A percentile compares a stretch with the other conserved stretches of the same genome.
Conservation (phyloP, 192 early-diverging fungal species). For the Coemansia sp. region DNA sequence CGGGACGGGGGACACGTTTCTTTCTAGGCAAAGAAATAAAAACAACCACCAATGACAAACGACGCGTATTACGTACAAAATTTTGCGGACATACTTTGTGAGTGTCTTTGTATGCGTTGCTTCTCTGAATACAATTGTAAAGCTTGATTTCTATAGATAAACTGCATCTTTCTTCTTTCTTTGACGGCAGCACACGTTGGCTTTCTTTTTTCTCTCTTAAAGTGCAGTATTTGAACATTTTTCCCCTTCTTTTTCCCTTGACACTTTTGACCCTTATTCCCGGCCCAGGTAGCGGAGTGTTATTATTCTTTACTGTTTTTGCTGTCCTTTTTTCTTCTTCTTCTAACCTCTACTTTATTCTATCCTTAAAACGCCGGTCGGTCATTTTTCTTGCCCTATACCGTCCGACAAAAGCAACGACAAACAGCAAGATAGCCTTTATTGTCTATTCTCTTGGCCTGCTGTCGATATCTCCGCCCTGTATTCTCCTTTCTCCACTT, state of each 20-base stretch:
- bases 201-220: background rate
- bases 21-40: no score
- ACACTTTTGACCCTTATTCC: background rate
- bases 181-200: slow-evolving; percentile 2
- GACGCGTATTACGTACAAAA: no score
- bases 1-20: no score
- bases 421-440: background rate
- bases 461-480: no score
- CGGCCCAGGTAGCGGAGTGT: background rate
- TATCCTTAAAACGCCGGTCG: background rate
- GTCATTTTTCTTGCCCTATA: background rate
- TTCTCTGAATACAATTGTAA: no score
- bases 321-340: background rate
- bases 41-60: no score
- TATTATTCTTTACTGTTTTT: background rate
- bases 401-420: background rate
- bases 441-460: background rate
- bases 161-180: background rate
- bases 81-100: no score
- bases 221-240: background rate
- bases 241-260: background rate
- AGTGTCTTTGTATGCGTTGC: no score
- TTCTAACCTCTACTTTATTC: background rate
- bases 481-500: slow-evolving; percentile 1
- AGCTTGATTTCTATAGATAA: no score